Conservation (phyloP, 108 stramenopile species). For the Aurantiochytrium sp. region DNA sequence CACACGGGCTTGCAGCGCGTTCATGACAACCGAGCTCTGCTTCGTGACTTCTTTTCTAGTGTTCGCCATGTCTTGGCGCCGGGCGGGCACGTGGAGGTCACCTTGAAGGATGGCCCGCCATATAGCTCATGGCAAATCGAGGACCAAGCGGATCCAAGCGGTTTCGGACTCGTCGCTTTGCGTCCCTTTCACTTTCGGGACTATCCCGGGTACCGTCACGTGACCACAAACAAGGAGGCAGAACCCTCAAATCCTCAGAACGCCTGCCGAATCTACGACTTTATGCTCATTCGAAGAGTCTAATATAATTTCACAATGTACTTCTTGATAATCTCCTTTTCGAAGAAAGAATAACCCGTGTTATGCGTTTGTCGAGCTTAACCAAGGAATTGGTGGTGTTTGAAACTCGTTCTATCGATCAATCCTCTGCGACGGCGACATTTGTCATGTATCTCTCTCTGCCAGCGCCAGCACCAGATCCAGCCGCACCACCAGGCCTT, state of each 20-base stretch:
- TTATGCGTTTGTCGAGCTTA: background rate
- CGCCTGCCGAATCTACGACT: background rate
- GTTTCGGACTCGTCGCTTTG: conserved; percentile 24
- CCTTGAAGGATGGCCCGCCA: conserved; percentile 34
- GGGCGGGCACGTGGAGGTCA: conserved; percentile 34
- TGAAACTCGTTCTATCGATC: background rate
- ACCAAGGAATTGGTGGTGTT: background rate
- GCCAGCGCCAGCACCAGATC: too few species aligned
- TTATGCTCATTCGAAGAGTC: background rate
- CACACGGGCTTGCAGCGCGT: conserved; percentile 41
- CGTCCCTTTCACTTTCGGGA: conserved; percentile 31
- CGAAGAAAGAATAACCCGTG: background rate
- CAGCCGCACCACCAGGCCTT: too few species aligned
- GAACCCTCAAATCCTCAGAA: background rate
- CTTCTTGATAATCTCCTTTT: too few species aligned
- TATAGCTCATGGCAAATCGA: conserved; percentile 38
- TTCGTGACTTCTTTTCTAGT: conserved; percentile 38
- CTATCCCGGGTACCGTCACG: conserved; percentile 42
- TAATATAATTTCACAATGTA: background rate
- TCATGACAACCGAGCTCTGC: conserved; percentile 39
- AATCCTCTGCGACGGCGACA: background rate
- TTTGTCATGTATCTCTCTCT: background rate
- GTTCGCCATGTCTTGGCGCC: background rate
- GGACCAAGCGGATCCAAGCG: conserved; percentile 22
- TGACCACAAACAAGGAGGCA: conserved; percentile 35